Conservation (phyloP, 1,284 basidiomycete genomes). For the Sporisorium sorghi region DNA sequence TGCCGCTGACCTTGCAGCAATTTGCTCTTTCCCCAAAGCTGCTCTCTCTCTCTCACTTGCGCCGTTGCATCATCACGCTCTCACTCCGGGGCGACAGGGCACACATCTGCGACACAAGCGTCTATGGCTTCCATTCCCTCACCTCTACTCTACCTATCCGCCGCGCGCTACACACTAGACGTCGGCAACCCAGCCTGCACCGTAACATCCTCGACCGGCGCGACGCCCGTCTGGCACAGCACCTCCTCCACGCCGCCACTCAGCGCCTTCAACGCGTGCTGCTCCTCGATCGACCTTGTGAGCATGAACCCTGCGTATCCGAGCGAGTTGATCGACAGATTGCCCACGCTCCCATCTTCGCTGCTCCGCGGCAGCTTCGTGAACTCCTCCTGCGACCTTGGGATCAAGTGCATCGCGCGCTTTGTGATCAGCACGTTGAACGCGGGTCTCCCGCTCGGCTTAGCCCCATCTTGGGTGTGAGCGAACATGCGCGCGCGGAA, state of each 20-base stretch:
- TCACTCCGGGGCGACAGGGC: no score
- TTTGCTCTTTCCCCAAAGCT: neutral
- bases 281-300: slow-evolving; percentile 50
- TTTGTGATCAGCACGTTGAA: slow-evolving; percentile 66
- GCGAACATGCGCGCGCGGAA: slow-evolving; percentile 54
- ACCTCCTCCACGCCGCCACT: slow-evolving; percentile 44
- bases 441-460: slow-evolving; percentile 2
- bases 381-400: slow-evolving; percentile 55
- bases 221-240: slow-evolving; percentile 36
- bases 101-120: no score
- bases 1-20: neutral
- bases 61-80: no score
- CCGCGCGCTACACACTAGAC: slow-evolving; percentile 27
- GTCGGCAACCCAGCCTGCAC: slow-evolving; percentile 42
- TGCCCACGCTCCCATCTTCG: slow-evolving; percentile 35
- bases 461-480: no score
- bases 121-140: neutral
- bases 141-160: no score
- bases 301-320: slow-evolving; percentile 65
- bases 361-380: slow-evolving; percentile 15
- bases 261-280: slow-evolving; percentile 39
- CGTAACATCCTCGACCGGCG: slow-evolving; percentile 49
- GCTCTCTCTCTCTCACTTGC: no score
- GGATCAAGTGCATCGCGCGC: slow-evolving; percentile 65
- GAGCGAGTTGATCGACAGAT: slow-evolving; percentile 58